A percentile compares a stretch with the other conserved stretches of the same genome.
Evolutionary conservation across 1,284 basidiomycete genomes (phyloP).

Genomic region (Nidula niveotomentosa): DNA sequence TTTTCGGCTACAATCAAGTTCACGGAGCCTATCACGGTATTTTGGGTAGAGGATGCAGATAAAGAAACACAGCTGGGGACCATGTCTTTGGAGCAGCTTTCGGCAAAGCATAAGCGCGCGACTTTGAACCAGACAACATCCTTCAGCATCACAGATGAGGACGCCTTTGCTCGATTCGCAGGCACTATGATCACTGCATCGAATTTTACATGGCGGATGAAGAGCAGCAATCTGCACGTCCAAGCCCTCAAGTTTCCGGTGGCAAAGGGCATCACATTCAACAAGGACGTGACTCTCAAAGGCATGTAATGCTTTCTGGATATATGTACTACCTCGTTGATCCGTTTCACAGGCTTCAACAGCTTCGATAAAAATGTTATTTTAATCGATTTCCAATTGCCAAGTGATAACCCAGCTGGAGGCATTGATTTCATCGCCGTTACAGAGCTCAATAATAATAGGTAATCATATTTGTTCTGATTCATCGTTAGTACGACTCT

Average conservation of each 20-base stretch:
- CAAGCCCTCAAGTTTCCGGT: conserved; percentile 71
- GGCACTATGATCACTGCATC: conserved; percentile 61
- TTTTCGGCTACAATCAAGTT: conserved; percentile 61
- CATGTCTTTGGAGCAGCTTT: conserved; percentile 36
- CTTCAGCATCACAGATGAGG: conserved; percentile 54
- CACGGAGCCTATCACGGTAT: conserved; percentile 48
- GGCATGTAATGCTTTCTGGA: conserved; percentile 27
- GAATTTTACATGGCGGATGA: conserved; percentile 73
- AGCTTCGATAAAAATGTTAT: conserved; percentile 61
- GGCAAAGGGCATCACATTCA: conserved; percentile 60
- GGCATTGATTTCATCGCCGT: conserved; percentile 68
- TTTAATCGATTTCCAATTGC: conserved; percentile 69
- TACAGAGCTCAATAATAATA: conserved; percentile 64
- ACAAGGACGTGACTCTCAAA: conserved; percentile 55
- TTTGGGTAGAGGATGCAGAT: conserved; percentile 49
- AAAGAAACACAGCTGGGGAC: conserved; percentile 52
- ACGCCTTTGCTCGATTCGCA: conserved; percentile 59
- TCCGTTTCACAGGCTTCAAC: conserved; percentile 50
- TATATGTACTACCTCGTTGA: too few species aligned
- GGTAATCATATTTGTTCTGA: conserved; percentile 29
- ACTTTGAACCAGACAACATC: conserved; percentile 55
- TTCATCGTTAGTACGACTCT: background rate
- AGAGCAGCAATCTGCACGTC: conserved; percentile 57
- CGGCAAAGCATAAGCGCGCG: conserved; percentile 51
- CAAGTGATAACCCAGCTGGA: conserved; percentile 65